phyloP scores from a whole-genome alignment of 2,329 filamentous ascomycete genomes.

The Tricladium varicosporioides region DNA sequence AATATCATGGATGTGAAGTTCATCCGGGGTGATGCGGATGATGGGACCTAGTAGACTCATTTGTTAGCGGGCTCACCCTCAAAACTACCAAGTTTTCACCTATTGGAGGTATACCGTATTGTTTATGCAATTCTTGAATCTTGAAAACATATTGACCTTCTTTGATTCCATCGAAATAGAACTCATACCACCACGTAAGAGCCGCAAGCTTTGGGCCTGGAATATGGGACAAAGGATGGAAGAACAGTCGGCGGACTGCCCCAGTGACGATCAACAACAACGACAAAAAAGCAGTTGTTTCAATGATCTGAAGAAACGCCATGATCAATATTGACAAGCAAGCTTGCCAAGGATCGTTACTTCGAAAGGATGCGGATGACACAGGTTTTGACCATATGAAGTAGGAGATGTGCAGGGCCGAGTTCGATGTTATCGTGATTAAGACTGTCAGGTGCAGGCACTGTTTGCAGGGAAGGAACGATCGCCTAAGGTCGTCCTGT shows the following conservation, averaged over 20 bases:
- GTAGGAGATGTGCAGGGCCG: too few relatives aligned
- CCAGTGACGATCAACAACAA: slow-evolving; percentile 18
- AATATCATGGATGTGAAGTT: slow-evolving; percentile 33
- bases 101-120: slow-evolving; percentile 18
- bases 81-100: neutral
- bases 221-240: slow-evolving; percentile 33
- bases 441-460: too few relatives aligned
- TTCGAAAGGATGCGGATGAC: too few relatives aligned
- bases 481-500: too few relatives aligned
- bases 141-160: slow-evolving; percentile 20
- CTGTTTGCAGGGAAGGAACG: too few relatives aligned
- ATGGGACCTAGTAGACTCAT: slow-evolving; percentile 29
- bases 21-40: slow-evolving; percentile 31
- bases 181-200: slow-evolving; percentile 27
- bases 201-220: slow-evolving; percentile 34
- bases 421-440: too few relatives aligned
- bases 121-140: slow-evolving; percentile 19
- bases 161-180: slow-evolving; percentile 28
- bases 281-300: neutral
- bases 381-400: too few relatives aligned
- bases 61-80: neutral
- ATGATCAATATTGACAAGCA: neutral
- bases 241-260: slow-evolving; percentile 29
- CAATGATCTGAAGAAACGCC: slow-evolving; percentile 1
- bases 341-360: too few relatives aligned